phyloP scores from a whole-genome alignment of 1,284 basidiomycete genomes.

The Papiliotrema laurentii region DNA sequence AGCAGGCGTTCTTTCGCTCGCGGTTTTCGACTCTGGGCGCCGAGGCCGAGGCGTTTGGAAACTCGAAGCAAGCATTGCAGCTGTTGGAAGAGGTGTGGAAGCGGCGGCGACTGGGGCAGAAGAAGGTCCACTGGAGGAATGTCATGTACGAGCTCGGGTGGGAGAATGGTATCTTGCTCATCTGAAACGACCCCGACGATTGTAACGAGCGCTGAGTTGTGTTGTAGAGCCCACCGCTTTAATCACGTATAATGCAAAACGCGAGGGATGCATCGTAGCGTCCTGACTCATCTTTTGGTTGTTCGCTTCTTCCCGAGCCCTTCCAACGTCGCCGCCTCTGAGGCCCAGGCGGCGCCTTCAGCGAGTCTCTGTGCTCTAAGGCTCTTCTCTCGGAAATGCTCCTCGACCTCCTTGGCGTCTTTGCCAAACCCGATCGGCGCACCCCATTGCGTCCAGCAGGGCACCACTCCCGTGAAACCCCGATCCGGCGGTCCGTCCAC shows the following conservation, averaged over 20 bases:
- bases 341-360: conserved; percentile 13
- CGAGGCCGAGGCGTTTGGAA: conserved; percentile 55
- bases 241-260: no score
- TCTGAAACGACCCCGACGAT: no score
- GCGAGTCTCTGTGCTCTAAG: conserved; percentile 8
- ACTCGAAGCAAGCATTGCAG: conserved; percentile 56
- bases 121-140: conserved; percentile 17
- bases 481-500: conserved; percentile 6
- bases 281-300: no score
- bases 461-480: conserved; percentile 19
- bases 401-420: conserved; percentile 12
- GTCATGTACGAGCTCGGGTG: conserved; percentile 23
- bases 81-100: conserved; percentile 63
- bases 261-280: no score
- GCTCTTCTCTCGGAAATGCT: conserved; percentile 4
- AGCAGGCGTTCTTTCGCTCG: conserved; percentile 51
- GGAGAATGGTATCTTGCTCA: conserved; percentile 22
- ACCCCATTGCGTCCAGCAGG: conserved; percentile 24
- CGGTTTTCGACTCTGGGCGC: conserved; percentile 53
- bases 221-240: no score
- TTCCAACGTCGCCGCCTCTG: conserved; percentile 12
- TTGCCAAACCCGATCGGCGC: conserved; percentile 13
- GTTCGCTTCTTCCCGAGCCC: conserved; percentile 15
- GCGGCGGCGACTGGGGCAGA: conserved; percentile 21
- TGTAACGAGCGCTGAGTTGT: no score